Evolutionary conservation across 2,329 filamentous ascomycete species (phyloP).

Genomic region (Fusarium nodosum): DNA sequence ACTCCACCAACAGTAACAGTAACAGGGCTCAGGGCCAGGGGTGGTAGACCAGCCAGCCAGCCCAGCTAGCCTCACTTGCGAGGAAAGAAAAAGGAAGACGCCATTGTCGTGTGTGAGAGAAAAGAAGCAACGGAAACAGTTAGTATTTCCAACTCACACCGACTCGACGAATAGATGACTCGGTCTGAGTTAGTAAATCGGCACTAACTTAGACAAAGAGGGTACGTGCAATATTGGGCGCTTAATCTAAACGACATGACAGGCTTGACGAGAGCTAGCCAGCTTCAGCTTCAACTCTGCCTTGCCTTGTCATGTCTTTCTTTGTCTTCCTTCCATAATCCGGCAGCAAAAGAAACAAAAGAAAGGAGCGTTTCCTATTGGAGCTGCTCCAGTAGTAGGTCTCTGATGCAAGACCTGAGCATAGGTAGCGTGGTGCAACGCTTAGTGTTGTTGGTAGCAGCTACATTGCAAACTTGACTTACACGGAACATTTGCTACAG

Average conservation of each 20-base stretch:
- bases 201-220: constrained; percentile 16
- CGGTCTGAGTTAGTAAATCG: constrained; percentile 15
- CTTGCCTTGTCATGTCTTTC: constrained; percentile 3
- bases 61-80: background rate
- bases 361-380: background rate
- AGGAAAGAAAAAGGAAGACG: constrained; percentile 5
- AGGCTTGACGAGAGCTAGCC: constrained; percentile 2
- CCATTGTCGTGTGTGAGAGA: background rate
- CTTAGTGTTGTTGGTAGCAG: constrained; percentile 5
- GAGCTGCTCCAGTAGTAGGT: background rate
- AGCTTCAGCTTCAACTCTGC: constrained; percentile 5
- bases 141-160: constrained; percentile 18
- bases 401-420: constrained; percentile 7
- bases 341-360: background rate
- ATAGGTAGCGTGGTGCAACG: background rate
- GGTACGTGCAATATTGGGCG: constrained; percentile 24
- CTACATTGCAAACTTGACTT: constrained; percentile 13
- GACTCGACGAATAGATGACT: constrained; percentile 12
- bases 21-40: constrained; percentile 26
- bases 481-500: constrained; percentile 4
- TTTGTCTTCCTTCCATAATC: constrained; percentile 1
- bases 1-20: constrained; percentile 37
- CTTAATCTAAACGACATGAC: constrained; percentile 19
- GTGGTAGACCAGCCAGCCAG: background rate
- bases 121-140: background rate